Percentiles rank a stretch among this genome's conserved stretches.
phyloP scores from a whole-genome alignment of 257 asterid species.

The Buddleja alternifolia region DNA sequence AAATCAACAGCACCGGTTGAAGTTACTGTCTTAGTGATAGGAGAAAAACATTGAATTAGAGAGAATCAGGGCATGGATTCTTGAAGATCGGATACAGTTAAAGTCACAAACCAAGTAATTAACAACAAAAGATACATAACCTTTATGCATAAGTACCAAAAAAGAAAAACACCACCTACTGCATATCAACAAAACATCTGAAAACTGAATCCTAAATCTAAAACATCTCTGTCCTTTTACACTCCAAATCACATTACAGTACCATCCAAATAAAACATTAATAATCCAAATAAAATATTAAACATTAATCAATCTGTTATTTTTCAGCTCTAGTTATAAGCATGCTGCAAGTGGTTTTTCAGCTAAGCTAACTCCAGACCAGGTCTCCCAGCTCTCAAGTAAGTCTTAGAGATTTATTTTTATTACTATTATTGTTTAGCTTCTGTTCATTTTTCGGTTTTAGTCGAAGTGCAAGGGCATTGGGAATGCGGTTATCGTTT shows the following conservation, averaged over 20 bases:
- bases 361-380: slow-evolving; percentile 86
- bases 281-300: no score
- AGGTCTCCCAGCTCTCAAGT: slow-evolving; percentile 72
- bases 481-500: background rate
- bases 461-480: background rate
- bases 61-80: background rate
- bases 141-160: background rate
- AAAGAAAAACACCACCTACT: background rate
- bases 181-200: slow-evolving; percentile 15
- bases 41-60: background rate
- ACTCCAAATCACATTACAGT: slow-evolving; percentile 4
- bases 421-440: background rate
- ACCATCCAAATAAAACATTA: no score
- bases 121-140: background rate
- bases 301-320: no score
- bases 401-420: slow-evolving; percentile 32
- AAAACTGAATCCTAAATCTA: slow-evolving; percentile 7
- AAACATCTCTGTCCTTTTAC: slow-evolving; percentile 7
- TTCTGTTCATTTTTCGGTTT: background rate
- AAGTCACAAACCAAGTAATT: slow-evolving; percentile 1
- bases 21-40: background rate
- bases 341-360: slow-evolving; percentile 92
- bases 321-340: no score
- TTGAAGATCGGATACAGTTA: background rate
- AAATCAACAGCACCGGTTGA: background rate